Evolutionary conservation across 345 rosid species (phyloP), one percentile per base, ranked within the genome.

Genomic region (Fremontodendron californicum): DNA sequence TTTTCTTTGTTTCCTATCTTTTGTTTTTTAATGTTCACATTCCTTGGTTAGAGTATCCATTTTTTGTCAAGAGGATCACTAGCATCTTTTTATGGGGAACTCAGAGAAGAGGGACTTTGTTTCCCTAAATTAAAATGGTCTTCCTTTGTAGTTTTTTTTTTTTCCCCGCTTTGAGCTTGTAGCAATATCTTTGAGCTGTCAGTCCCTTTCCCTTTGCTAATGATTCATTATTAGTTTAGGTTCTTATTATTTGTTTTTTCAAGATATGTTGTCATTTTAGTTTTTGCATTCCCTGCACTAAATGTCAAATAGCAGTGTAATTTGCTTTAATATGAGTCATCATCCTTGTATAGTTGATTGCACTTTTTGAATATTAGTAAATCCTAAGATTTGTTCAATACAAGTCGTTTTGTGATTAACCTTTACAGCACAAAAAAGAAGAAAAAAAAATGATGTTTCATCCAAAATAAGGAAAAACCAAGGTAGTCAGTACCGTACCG

Each of bases 11-110:
- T 74, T 23, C 12, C 57, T 31, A 33, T 63, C 27, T 29, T 46
- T 74, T 71, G 18, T 45, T 93, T 71, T 55, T 57, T 1, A 31
- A 43, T 62, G 43, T 12, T 37, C 25, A 39, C 7, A 45, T 67
- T 23, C 45, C 39, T 15, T 43, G 19, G 18, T 39, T 10, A 4
- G 18, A 27, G 58, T 9, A 70, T 19, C 42, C 74, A 27, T 43
- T 48, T 21, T 21, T 67, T 42, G 10, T 43, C 9, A 6, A 43
- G 18, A 31, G 58, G 25, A 29, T 46, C 58, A 48, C 25, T 70
- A 18, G 74, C 58, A 70, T 70, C 73, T 69, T 66, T 19, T 66
- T 15, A 27, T 46, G 57, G 10, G 13, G 3, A 15, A 43, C 23
- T 15, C 15, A 9, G 39, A 48, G 27, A 29, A 15, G 33, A 62